Percentiles rank a stretch among this genome's conserved stretches.
Conservation (phyloP, 2,329 filamentous ascomycete genomes). For the Sarocladiaceae sp. region DNA sequence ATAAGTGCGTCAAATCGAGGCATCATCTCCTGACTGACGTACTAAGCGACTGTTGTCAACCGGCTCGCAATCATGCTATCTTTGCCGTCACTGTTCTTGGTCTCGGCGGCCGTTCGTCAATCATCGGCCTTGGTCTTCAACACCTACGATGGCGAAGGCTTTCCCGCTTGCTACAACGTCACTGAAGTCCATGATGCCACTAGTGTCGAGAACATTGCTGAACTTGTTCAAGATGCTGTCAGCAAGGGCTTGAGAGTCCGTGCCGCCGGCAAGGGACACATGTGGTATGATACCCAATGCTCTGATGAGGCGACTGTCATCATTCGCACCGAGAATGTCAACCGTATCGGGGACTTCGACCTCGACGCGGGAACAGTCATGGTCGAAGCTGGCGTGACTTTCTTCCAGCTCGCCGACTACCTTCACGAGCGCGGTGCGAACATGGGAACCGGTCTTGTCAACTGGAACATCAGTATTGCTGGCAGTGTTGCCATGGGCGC, state of each 20-base stretch:
- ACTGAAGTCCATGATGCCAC: conserved; percentile 38
- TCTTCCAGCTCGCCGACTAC: conserved; percentile 46
- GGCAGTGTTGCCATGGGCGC: conserved; percentile 49
- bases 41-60: background rate
- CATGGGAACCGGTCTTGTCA: conserved; percentile 46
- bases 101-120: background rate
- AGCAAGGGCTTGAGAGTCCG: conserved; percentile 35
- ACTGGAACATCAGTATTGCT: conserved; percentile 50
- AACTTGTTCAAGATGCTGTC: conserved; percentile 36
- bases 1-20: no score
- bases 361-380: conserved; percentile 40
- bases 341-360: conserved; percentile 38
- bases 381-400: conserved; percentile 48
- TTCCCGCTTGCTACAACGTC: conserved; percentile 43
- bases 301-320: conserved; percentile 44
- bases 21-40: background rate
- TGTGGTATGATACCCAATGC: conserved; percentile 53
- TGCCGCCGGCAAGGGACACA: conserved; percentile 45
- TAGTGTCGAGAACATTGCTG: conserved; percentile 38
- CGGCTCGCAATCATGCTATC: conserved; percentile 8
- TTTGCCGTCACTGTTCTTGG: background rate
- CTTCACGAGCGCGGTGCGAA: conserved; percentile 41
- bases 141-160: conserved; percentile 46
- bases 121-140: conserved; percentile 29
- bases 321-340: conserved; percentile 40